Conservation (phyloP, 768 basidiomycete species). For the Pisolithus orientalis region DNA sequence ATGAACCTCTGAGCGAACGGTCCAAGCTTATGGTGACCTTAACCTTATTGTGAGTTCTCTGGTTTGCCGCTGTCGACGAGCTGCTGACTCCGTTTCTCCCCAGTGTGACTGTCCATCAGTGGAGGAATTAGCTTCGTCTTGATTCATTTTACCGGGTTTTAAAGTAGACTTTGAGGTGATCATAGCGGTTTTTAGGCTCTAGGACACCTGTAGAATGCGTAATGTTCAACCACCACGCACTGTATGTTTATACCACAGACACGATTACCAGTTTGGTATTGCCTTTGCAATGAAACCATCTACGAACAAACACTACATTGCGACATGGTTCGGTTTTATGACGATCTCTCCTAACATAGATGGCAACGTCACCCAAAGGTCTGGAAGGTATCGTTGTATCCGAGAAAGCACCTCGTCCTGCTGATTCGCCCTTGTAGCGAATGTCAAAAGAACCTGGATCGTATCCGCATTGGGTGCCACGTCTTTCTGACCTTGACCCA, state of each 20-base stretch:
- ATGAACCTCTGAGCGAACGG: slow-evolving; percentile 3
- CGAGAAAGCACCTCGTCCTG: slow-evolving; percentile 41
- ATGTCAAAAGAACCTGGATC: slow-evolving; percentile 48
- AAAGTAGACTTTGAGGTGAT: slow-evolving; percentile 16
- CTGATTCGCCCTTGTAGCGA: slow-evolving; percentile 39
- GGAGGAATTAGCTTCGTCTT: slow-evolving; percentile 57
- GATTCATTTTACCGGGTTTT: background rate
- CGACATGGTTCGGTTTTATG: slow-evolving; percentile 15
- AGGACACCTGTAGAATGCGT: slow-evolving; percentile 36
- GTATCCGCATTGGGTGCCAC: slow-evolving; percentile 45
- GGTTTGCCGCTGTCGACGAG: background rate
- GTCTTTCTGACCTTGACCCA: slow-evolving; percentile 42
- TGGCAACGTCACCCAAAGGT: slow-evolving; percentile 27
- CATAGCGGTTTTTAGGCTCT: slow-evolving; percentile 44
- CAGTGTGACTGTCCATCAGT: slow-evolving; percentile 86
- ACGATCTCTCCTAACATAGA: slow-evolving; percentile 13
- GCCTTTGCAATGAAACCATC: background rate
- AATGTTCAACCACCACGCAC: slow-evolving; percentile 65
- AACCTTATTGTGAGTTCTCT: slow-evolving; percentile 70
- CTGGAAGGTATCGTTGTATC: slow-evolving; percentile 36
- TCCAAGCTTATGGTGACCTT: slow-evolving; percentile 82
- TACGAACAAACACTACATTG: slow-evolving; percentile 7
- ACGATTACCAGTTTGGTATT: slow-evolving; percentile 10
- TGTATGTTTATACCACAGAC: slow-evolving; percentile 27
- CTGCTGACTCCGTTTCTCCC: slow-evolving; percentile 7